Evolutionary conservation across 2,329 filamentous ascomycete genomes (phyloP).

Genomic region (Colletotrichum costaricense): DNA sequence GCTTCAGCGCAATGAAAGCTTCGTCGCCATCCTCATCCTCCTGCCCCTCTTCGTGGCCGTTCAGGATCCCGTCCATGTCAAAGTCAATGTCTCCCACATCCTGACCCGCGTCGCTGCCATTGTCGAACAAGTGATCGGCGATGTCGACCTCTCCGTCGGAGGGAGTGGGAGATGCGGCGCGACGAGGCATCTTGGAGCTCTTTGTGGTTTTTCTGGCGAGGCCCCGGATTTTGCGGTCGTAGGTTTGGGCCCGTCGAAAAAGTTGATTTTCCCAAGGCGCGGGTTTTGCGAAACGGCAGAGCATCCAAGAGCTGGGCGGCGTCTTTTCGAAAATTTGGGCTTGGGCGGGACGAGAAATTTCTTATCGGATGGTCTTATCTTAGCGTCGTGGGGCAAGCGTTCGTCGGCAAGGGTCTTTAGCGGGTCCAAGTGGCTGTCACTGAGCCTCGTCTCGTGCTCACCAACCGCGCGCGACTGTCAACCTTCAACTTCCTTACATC

Average conservation of each 20-base stretch:
- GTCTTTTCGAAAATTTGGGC: slow-evolving; percentile 33
- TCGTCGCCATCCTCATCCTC: slow-evolving; percentile 78
- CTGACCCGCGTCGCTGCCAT: slow-evolving; percentile 53
- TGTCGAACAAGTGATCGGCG: slow-evolving; percentile 77
- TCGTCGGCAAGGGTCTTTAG: slow-evolving; percentile 6
- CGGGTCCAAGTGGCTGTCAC: slow-evolving; percentile 18
- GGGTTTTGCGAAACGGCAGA: slow-evolving; percentile 20
- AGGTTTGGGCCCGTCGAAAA: slow-evolving; percentile 8
- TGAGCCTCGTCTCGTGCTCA: slow-evolving; percentile 24
- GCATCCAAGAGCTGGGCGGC: slow-evolving; percentile 13
- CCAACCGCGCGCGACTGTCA: background rate
- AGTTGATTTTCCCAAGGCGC: background rate
- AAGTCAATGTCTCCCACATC: slow-evolving; percentile 56
- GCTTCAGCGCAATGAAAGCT: slow-evolving; percentile 89
- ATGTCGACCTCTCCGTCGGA: slow-evolving; percentile 97
- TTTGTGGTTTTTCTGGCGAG: background rate
- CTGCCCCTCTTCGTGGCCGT: slow-evolving; percentile 63
- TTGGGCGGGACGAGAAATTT: slow-evolving; percentile 32
- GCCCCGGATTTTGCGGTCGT: background rate
- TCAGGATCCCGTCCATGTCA: slow-evolving; percentile 71
- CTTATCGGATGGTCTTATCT: slow-evolving; percentile 37
- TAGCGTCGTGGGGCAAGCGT: slow-evolving; percentile 14
- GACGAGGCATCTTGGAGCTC: slow-evolving; percentile 70
- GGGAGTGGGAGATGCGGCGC: slow-evolving; percentile 81
- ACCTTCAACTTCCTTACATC: background rate